Conservation (phyloP, 768 basidiomycete species). For the Asterophora lycoperdoides region DNA sequence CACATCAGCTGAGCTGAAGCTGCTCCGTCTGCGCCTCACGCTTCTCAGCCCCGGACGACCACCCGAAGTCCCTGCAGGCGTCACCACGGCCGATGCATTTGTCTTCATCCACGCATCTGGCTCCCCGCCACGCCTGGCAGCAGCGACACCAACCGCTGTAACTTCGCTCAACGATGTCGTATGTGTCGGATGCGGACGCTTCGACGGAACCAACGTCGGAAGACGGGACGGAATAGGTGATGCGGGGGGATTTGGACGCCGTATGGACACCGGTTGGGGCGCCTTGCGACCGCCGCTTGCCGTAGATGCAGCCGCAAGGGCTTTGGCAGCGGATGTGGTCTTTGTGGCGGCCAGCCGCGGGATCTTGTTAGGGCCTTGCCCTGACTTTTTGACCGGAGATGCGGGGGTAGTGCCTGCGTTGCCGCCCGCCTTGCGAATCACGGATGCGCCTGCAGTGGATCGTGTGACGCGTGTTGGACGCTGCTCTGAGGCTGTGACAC, state of each 20-base stretch:
- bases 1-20: conserved; percentile 84
- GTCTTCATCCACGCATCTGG: conserved; percentile 76
- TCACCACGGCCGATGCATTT: conserved; percentile 64
- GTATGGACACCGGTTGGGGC: conserved; percentile 21
- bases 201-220: conserved; percentile 63
- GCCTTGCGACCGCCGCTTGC: conserved; percentile 23
- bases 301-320: conserved; percentile 36
- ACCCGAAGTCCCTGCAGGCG: conserved; percentile 62
- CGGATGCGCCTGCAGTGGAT: conserved; percentile 55
- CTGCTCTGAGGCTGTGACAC: conserved; percentile 61
- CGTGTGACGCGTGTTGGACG: conserved; percentile 72
- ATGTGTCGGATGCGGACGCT: conserved; percentile 42
- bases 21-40: conserved; percentile 74
- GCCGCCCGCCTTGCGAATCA: conserved; percentile 48
- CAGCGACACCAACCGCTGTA: conserved; percentile 28
- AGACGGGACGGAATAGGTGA: conserved; percentile 73
- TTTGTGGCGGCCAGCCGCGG: conserved; percentile 57
- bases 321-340: conserved; percentile 45
- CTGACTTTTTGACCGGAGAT: conserved; percentile 41
- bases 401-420: conserved; percentile 31
- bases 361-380: conserved; percentile 61
- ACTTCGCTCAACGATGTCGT: conserved; percentile 48
- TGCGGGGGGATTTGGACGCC: conserved; percentile 41
- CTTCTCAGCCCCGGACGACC: conserved; percentile 68
- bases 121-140: conserved; percentile 34